Base-by-base conservation (phyloP, 768 basidiomycete species). In the Lentinus tigrinus region DNA sequence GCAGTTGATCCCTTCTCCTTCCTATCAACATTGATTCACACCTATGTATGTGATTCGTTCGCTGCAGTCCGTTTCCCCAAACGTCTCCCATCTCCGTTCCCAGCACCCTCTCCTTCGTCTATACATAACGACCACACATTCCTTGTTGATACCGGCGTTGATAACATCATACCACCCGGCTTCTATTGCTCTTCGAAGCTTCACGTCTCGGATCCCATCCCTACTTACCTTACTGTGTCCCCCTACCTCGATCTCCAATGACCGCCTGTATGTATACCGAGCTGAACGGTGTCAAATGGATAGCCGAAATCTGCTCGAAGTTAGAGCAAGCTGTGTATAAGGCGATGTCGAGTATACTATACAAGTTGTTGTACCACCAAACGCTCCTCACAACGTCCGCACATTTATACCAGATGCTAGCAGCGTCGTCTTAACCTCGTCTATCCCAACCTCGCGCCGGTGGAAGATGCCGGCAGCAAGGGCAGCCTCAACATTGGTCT, bases 401-500 rank as follows among this genome's bases (percentile, higher is more conserved):
- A 82, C 81, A 54, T 81, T 83, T 51, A 91, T 79, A 0, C 74
- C 74, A 13, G 78, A 78, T 4, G 61, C 65, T 36, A 66, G 67
- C 61, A 92, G 67, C 2, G 77, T 73, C 42, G 73, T 72, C 74
- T 98, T 99, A 55, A 98, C 90, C 48, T 90, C 86, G 46, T 74
- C 73, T 60, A 99, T 95, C 40, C 74, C 78, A 4, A 99, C 96
- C 71, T 98, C 91, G 46, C 80, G 82, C 31, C 97, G 77, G 72
- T 99, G 97, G 73, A 99, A 99, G 63, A 98, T 97, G 1, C 97
- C 97, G 11, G 97, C 97, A 10, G 97, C 97, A 56, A 99, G 74
- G 2, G 91, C 97, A 44, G 97, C 93, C 72, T 96, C 95, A 2
- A 87, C 94, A 3, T 76, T 80, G 3, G 94, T 95, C 64, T 81